Evolutionary conservation across 106 monocot species (phyloP).

Genomic region (Dioscorea alata): DNA sequence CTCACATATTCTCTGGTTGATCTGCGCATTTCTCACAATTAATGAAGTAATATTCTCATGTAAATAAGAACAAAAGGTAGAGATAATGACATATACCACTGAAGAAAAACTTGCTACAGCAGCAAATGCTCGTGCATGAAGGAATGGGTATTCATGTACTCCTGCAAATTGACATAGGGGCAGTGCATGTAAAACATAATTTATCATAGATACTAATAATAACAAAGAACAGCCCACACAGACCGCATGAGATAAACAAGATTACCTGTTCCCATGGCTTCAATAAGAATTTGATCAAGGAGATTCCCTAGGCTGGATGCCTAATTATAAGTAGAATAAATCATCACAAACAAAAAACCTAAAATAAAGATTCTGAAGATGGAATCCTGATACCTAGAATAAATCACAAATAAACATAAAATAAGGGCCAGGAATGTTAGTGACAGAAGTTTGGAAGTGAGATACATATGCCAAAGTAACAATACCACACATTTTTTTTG

Average conservation of each 20-base stretch:
- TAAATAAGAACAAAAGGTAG: not conserved
- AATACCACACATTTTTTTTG: no score
- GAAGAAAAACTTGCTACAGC: constrained; percentile 65
- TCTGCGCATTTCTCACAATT: constrained; percentile 35
- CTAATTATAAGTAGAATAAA: no score
- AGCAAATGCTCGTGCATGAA: constrained; percentile 77
- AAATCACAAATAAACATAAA: no score
- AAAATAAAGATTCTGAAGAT: no score
- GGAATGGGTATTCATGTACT: constrained; percentile 67
- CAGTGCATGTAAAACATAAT: not conserved
- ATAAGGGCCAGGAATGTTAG: no score
- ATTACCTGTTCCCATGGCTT: constrained; percentile 55
- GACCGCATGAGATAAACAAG: not conserved
- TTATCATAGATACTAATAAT: not conserved
- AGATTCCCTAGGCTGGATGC: constrained; percentile 25
- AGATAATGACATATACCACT: constrained; percentile 38
- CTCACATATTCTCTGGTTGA: constrained; percentile 42
- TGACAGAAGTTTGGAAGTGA: no score
- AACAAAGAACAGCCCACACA: not conserved
- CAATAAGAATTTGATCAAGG: constrained; percentile 65
- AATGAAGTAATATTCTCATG: not conserved
- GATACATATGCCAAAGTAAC: no score
- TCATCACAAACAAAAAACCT: no score
- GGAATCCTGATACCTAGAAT: no score
- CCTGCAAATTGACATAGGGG: constrained; percentile 31